Evolutionary conservation across 2,329 filamentous ascomycete genomes (phyloP).

Genomic region (Pseudogymnoascus sp.): DNA sequence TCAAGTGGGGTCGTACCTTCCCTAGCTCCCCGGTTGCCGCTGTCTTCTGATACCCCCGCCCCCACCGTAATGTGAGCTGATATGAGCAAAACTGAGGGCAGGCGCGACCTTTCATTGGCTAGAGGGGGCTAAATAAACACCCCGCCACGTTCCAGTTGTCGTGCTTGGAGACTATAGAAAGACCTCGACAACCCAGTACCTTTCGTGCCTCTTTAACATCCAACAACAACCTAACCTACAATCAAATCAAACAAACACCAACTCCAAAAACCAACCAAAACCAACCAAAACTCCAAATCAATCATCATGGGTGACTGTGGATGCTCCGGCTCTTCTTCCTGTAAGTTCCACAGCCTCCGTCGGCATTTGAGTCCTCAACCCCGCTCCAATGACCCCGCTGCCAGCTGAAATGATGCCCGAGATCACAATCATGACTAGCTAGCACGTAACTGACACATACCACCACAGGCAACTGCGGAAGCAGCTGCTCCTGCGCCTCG

Average conservation of each 20-base stretch:
- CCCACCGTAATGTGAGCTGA: neutral
- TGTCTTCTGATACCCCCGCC: constrained; percentile 2
- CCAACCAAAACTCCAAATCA: constrained; percentile 3
- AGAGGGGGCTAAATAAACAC: neutral
- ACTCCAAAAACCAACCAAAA: neutral
- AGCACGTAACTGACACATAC: neutral
- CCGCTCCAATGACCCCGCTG: neutral
- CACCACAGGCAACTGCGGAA: neutral
- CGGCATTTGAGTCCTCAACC: neutral
- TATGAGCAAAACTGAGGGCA: neutral
- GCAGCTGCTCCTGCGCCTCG: constrained; percentile 5
- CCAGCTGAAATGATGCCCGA: neutral
- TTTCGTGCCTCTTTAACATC: neutral
- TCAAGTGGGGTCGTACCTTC: neutral
- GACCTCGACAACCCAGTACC: neutral
- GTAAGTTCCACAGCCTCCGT: neutral
- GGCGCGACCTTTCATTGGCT: neutral
- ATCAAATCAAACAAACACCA: neutral
- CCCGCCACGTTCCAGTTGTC: neutral
- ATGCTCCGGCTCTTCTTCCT: constrained; percentile 8
- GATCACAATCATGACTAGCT: neutral
- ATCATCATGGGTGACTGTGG: constrained; percentile 8
- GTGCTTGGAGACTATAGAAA: neutral
- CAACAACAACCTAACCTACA: neutral
- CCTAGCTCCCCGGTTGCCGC: neutral